These are phyloP conservation scores for Halophytophthora batemanensis DNA, from an alignment of 352 stramenopile species.

Conservation along the genomic window DNA sequence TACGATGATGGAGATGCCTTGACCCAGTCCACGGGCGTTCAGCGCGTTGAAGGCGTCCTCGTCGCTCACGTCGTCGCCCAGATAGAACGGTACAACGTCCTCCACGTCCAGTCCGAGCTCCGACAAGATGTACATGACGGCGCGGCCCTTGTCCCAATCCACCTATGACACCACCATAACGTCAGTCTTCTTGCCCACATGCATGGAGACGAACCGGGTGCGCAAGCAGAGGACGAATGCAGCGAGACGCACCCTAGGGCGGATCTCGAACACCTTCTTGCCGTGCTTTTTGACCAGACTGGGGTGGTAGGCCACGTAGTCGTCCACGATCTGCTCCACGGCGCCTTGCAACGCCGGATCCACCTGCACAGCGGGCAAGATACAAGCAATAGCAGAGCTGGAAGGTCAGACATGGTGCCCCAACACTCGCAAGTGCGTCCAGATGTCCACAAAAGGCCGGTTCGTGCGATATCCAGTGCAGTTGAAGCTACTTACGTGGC, in stretches of 20 bases:
- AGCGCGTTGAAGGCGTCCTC: constrained; percentile 65
- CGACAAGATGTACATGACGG: constrained; percentile 69
- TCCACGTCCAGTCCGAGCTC: constrained; percentile 61
- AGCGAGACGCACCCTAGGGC: constrained; percentile 31
- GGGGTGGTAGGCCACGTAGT: constrained; percentile 49
- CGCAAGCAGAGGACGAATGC: not conserved
- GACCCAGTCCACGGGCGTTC: constrained; percentile 39
- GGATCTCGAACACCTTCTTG: constrained; percentile 81
- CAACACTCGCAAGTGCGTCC: no score
- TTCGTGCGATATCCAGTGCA: not conserved
- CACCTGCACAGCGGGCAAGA: constrained; percentile 27
- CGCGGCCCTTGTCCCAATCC: constrained; percentile 81
- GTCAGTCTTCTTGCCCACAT: not conserved
- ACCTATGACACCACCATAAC: constrained; percentile 25
- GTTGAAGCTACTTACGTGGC: constrained; percentile 37
- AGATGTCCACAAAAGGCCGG: no score
- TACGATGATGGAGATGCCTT: constrained; percentile 63
- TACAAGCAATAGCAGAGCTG: constrained; percentile 9
- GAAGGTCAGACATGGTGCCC: not conserved
- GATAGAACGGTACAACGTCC: constrained; percentile 76
- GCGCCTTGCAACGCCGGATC: constrained; percentile 40
- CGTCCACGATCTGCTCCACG: constrained; percentile 87
- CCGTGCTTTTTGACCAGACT: constrained; percentile 61
- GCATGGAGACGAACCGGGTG: not conserved
- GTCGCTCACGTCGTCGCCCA: constrained; percentile 81